Evolutionary conservation across 306 rosid species (phyloP), one percentile per base, ranked within the genome.

Genomic region (Quercus ilex): DNA sequence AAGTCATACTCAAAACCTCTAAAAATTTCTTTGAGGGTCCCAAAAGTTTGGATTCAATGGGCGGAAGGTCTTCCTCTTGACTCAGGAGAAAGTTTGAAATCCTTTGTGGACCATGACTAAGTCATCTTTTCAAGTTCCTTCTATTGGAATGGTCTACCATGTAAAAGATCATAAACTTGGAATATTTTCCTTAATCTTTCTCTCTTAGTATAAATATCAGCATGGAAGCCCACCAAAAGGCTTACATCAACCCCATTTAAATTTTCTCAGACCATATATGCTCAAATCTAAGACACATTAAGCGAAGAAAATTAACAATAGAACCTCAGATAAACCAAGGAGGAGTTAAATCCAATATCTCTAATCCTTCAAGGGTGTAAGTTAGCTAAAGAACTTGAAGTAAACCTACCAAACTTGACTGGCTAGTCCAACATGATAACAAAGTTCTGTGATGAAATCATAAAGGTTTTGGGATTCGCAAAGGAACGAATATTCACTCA

Each of bases 31-130:
- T 30, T 53, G 62, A 57, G 71, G 33, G 60, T 75, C 62, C 75
- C 77, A 56, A 76, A 25, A 58, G 71, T 74, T 83, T 84, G 80
- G 88, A 73, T 70, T 81, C 91, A 83, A 85, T 7, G 81, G 87
- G 84, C 83, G 77, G 64, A 78, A 5, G 46, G 92, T 86, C 89
- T 74, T 72, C 90, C 85, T 62, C 75, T 56, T 75, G 89, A 89
- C 87, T 82, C 26, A 53, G 11, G 20, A 74, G 57, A 71, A 67
- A 35, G 21, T 69, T 81, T 86, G 84, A 89, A 87, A 84, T 79
- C 78, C 72, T 62, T 21, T 74, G 41, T 18, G 43, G 94, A 89
- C 94, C 89, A 76, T 75, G 93, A 87, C 94, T 11, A 41, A 82
- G 94, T 92, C 98, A 21, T 38, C 46, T 1, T 71, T 85, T 76